Evolutionary conservation across 768 basidiomycete genomes (phyloP), one percentile per base, ranked within the genome.

Genomic region (Rhizopogon roseolus): DNA sequence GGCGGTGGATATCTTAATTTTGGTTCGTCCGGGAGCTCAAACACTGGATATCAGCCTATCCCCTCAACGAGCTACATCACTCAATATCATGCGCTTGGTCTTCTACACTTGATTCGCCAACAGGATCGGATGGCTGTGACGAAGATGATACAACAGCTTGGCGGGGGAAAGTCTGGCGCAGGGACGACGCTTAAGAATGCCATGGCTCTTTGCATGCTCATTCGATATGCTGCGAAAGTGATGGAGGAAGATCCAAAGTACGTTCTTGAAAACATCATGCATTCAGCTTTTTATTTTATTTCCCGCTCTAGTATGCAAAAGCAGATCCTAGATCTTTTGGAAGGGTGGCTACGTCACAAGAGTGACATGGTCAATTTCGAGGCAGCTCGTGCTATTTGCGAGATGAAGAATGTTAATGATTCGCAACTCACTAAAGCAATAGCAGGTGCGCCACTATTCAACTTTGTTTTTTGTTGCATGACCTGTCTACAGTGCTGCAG

Each of bases 351-450:
- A 55, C 85, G 94, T 54, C 97, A 99, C 73, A 99, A 99, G 78
- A 97, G 93, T 61, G 97, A 99, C 68, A 99, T 98, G 96, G 97
- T 99, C 65, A 98, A 98, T 73, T 90, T 94, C 57, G 97, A 99
- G 70, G 97, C 97, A 19, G 96, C 97, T 4, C 88, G 97, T 41
- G 95, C 86, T 6, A 96, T 99, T 57, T 98, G 95, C 68, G 96
- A 98, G 68, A 91, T 96, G 90, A 90, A 86, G 71, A 84, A 86
- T 56, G 88, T 93, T 28, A 78, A 85, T 27, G 67, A 85, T 7
- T 70, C 80, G 5, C 93, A 98, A 62, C 74, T 98, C 50, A 84
- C 85, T 25, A 87, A 93, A 62, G 81, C 97, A 0, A 93, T 99
- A 56, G 84, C 93, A 51, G 93, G 95, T 93, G 57, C 64, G 85